Base-by-base conservation (phyloP, 1,139 yeast genomes). In the Candida pseudoviswanathii region DNA sequence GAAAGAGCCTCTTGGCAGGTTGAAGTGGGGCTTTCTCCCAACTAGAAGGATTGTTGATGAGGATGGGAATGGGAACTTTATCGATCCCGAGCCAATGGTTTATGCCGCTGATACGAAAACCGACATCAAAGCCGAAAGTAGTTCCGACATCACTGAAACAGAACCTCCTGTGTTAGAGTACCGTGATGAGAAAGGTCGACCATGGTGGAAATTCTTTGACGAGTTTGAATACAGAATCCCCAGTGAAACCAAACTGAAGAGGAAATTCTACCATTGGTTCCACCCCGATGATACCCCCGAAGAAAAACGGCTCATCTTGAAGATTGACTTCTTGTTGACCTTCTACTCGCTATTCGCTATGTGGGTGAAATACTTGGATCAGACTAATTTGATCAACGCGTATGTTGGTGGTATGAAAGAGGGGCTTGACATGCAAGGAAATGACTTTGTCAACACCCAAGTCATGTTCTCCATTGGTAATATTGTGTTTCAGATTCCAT, bases 361-460 rank as follows among this genome's bases (percentile, higher is more conserved):
- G 64, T 86, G 89, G 87, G 85, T 84, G 45, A 86, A 86, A 60
- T 83, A 83, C 50, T 69, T 86, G 46, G 92, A 86, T 62, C 79
- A 79, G 51, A 73, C 83, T 43, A 81, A 80, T 59, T 69, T 82
- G 46, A 80, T 81, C 49, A 84, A 82, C 60, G 90, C 91, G n/a
- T 86, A 86, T 61, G 84, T 85, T 44, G 79, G 86, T 16, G 85
- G 86, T 9, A 73, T 86, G 75, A 70, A 80, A 54, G 82, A 82
- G 57, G 83, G 76, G 45, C 68, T 86, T 41, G 70, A 75, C 29
- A 79, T 87, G 81, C 65, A 73, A 54, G 89, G 89, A n/a, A 84
- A 83, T 55, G 88, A 85, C 57, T 78, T 81, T 63, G 84, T 80
- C 51, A 70, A 82, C 58, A 82, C 87, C 3, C 84, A 80, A 57